Percentiles rank a stretch among this genome's conserved stretches.
These are phyloP conservation scores for Grammothele lineata DNA, from an alignment of 768 basidiomycete genomes.

Conservation along the genomic window DNA sequence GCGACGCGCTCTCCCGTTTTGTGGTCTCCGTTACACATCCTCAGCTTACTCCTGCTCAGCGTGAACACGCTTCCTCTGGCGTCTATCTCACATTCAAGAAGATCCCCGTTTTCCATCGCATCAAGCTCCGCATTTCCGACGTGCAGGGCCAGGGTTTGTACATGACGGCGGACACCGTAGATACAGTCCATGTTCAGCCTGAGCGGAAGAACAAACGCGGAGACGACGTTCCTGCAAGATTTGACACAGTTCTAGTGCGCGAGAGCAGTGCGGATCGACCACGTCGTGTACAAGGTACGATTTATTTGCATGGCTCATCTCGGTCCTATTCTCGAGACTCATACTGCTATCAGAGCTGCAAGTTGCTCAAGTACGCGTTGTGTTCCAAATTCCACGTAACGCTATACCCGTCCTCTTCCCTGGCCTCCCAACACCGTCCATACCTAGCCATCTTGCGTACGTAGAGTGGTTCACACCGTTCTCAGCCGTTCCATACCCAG, in stretches of 20 bases:
- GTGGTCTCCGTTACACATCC: neutral
- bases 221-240: neutral
- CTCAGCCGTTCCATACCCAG: slow-evolving; percentile 9
- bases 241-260: slow-evolving; percentile 7
- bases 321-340: neutral
- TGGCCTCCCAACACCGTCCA: neutral
- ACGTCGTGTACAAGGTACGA: neutral
- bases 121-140: slow-evolving; percentile 5
- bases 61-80: neutral
- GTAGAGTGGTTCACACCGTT: slow-evolving; percentile 30
- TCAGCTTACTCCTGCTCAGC: neutral
- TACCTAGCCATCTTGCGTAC: slow-evolving; percentile 23
- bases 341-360: slow-evolving; percentile 13
- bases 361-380: slow-evolving; percentile 25
- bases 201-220: neutral
- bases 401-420: slow-evolving; percentile 1
- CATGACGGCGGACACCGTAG: neutral
- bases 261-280: neutral
- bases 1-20: slow-evolving; percentile 8
- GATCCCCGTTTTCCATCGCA: slow-evolving; percentile 8
- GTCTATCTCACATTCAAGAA: neutral
- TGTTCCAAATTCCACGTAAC: slow-evolving; percentile 23
- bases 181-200: slow-evolving; percentile 5
- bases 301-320: too few relatives aligned
- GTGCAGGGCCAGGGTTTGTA: neutral